These are phyloP conservation scores for Agrocybe praecox DNA, from an alignment of 768 basidiomycete species.

Conservation along the genomic window DNA sequence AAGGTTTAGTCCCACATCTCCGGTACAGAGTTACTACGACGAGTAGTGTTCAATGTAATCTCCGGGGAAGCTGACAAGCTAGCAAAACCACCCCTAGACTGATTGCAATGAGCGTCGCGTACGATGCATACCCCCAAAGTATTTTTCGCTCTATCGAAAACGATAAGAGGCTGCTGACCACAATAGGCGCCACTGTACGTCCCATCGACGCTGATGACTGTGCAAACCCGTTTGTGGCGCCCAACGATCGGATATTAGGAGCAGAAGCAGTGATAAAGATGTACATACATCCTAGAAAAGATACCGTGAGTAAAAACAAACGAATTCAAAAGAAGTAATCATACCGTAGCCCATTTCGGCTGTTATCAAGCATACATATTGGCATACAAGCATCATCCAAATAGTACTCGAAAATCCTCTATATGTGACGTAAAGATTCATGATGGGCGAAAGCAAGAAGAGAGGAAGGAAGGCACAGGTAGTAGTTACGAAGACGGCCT, in stretches of 20 bases:
- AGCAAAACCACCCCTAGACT: constrained; percentile 20
- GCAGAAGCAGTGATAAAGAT: constrained; percentile 58
- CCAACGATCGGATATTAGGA: constrained; percentile 55
- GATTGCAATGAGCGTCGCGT: constrained; percentile 15
- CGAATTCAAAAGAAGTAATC: constrained; percentile 1
- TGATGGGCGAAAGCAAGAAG: constrained; percentile 49
- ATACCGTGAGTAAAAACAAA: neutral
- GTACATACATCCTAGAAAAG: constrained; percentile 25
- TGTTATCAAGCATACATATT: constrained; percentile 29
- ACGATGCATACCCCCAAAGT: constrained; percentile 25
- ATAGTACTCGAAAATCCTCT: constrained; percentile 24
- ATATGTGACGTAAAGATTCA: constrained; percentile 44
- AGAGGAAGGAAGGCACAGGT: constrained; percentile 44
- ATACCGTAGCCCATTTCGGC: constrained; percentile 35
- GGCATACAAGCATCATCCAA: constrained; percentile 27
- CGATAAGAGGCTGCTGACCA: constrained; percentile 24
- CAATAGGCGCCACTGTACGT: constrained; percentile 20
- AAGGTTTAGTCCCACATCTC: too few species aligned
- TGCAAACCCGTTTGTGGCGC: constrained; percentile 54
- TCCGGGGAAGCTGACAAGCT: constrained; percentile 19
- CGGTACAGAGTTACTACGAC: too few species aligned
- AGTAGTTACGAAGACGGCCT: constrained; percentile 48
- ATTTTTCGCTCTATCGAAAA: constrained; percentile 25
- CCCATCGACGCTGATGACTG: constrained; percentile 28
- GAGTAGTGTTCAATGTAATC: constrained; percentile 8